Percentiles rank a stretch among this genome's conserved stretches.
phyloP scores from a whole-genome alignment of 352 stramenopile genomes.

The Paralagenidium karlingii region DNA sequence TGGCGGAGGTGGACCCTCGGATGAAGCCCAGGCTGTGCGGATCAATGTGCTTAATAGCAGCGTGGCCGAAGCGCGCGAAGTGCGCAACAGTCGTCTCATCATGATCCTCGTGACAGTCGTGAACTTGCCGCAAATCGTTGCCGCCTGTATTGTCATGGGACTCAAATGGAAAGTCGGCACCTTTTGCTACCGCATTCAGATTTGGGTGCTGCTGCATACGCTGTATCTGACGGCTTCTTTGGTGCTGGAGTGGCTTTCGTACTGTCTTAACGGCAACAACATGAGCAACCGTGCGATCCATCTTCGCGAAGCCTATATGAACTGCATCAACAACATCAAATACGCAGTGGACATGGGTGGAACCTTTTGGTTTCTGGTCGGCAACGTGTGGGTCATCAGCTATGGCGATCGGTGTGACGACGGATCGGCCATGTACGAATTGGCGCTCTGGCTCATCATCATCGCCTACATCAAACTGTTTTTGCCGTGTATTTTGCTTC shows the following conservation, averaged over 20 bases:
- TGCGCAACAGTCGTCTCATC: constrained; percentile 65
- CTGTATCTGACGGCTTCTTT: constrained; percentile 53
- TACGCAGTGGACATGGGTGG: constrained; percentile 64
- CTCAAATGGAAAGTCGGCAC: constrained; percentile 58
- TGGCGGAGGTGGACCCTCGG: constrained; percentile 1
- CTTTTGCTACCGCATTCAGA: constrained; percentile 70
- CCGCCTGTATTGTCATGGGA: constrained; percentile 35
- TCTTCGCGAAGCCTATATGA: constrained; percentile 57
- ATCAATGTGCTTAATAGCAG: constrained; percentile 78
- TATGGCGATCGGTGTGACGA: constrained; percentile 63
- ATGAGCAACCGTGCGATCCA: constrained; percentile 36
- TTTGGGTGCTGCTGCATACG: constrained; percentile 73
- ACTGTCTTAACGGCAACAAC: constrained; percentile 44
- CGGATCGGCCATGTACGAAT: constrained; percentile 62
- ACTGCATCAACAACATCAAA: constrained; percentile 58
- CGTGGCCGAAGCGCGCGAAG: constrained; percentile 65
- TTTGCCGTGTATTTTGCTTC: constrained; percentile 81
- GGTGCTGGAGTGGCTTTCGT: constrained; percentile 60
- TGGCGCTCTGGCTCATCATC: constrained; percentile 86
- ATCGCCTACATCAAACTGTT: constrained; percentile 91
- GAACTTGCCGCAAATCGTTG: constrained; percentile 64
- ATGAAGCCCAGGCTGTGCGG: constrained; percentile 67
- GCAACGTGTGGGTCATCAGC: constrained; percentile 84
- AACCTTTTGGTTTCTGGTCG: constrained; percentile 79
- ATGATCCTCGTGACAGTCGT: constrained; percentile 68